These are phyloP conservation scores for Lecanosticta acicola DNA, from an alignment of 2,329 filamentous ascomycete genomes.

Conservation along the genomic window DNA sequence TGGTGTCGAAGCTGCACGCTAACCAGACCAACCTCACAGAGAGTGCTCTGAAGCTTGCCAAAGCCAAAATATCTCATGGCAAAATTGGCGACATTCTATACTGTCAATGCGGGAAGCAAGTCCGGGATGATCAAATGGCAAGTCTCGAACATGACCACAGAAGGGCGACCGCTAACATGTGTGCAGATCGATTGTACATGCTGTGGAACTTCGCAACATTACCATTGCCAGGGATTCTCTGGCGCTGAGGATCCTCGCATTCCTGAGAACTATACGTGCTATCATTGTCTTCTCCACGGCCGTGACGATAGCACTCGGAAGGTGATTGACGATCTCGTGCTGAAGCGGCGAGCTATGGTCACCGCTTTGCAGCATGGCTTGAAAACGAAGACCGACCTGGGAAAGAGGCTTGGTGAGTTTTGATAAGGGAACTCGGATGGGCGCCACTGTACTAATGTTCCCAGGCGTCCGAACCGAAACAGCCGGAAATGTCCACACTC, in stretches of 20 bases:
- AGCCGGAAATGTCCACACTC: constrained; percentile 13
- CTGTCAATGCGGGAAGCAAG: constrained; percentile 40
- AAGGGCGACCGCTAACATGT: constrained; percentile 5
- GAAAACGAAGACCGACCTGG: constrained; percentile 16
- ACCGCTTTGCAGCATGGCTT: constrained; percentile 20
- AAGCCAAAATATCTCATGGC: too few relatives aligned
- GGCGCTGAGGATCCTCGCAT: constrained; percentile 35
- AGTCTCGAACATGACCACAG: constrained; percentile 7
- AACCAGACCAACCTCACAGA: background rate
- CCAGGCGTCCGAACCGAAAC: constrained; percentile 13
- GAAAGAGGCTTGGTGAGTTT: constrained; percentile 16
- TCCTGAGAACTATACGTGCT: constrained; percentile 42
- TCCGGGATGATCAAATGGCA: constrained; percentile 41
- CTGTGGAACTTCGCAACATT: constrained; percentile 44
- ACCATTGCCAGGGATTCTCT: constrained; percentile 43
- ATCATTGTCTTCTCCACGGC: constrained; percentile 38
- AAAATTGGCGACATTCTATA: constrained; percentile 23
- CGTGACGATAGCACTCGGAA: constrained; percentile 11
- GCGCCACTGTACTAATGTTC: constrained; percentile 5
- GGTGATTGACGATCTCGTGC: constrained; percentile 20
- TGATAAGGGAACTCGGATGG: background rate
- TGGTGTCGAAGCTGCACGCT: constrained; percentile 11
- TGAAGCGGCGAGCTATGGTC: constrained; percentile 24
- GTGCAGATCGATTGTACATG: constrained; percentile 40
- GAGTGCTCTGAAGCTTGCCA: constrained; percentile 15